Base-by-base conservation (phyloP, 2,329 filamentous ascomycete species). In the Moelleriella libera region DNA sequence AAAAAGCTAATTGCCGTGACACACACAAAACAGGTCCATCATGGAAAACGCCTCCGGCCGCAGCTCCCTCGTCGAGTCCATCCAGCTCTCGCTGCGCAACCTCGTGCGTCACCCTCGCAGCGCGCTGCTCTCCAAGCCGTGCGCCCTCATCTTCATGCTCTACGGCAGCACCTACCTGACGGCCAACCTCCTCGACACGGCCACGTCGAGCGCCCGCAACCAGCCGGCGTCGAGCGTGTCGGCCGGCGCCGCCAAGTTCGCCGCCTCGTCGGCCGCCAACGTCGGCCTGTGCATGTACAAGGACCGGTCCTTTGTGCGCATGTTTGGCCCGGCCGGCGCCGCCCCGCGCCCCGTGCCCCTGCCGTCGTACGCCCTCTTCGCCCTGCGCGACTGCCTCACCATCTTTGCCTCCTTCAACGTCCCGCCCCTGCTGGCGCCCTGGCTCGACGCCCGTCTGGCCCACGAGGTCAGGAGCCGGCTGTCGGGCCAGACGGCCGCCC, bases 401-500 rank as follows among this genome's bases (percentile, higher is more conserved):
- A 88, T 95, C 57, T 94, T 94, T 63, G 88, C 88, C 5, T 86
- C 80, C 10, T 97, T 96, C 74, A 96, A 96, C 61, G 69, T 95
- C 2, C 90, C 90, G 0, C 78, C 86, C 0, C 59, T 92, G 2
- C 71, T 96, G 8, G 86, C 85, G 0, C 87, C 88, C 0, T 64
- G 69, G 5, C 68, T 95, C 21, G 76, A 74, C 11, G 65, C 73
- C 14, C 68, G 71, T 30, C 58, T 83, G 51, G 67, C 60, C 45
- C 69, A 72, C 48, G 75, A 76, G 51, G 63, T 80, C 32, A 52
- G 49, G 43, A 52, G 50, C 7, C 54, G 51, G 37, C 52, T 78
- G 31, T 72, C 68, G 21, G 77, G 77, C n/a, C 65, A 74, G 53
- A 80, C 77, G 0, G 55, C 83, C 4, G 86, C 87, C 30, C 88